Percentiles rank a stretch among this genome's conserved stretches.
Conservation (phyloP, 176 grass and related monocot genomes). For the Dactylis glomerata region DNA sequence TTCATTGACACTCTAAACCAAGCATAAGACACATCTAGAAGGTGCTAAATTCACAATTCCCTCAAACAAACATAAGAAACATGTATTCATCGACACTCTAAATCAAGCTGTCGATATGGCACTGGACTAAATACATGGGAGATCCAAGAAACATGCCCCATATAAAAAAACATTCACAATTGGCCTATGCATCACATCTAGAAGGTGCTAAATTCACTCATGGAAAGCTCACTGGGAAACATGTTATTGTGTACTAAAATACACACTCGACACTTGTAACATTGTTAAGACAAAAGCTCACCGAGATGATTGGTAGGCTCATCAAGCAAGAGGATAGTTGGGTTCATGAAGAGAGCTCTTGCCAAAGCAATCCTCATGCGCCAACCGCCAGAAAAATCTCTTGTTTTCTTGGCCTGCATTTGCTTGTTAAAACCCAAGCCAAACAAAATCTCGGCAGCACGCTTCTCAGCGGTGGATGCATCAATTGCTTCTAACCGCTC, state of each 20-base stretch:
- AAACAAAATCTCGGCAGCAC: slow-evolving; percentile 89
- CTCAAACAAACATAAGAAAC: not conserved
- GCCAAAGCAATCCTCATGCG: slow-evolving; percentile 96
- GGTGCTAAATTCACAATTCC: too few relatives aligned
- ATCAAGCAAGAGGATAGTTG: slow-evolving; percentile 88
- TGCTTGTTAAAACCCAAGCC: slow-evolving; percentile 89
- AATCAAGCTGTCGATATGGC: not conserved
- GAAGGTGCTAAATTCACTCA: not conserved
- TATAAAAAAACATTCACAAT: not conserved
- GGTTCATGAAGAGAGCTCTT: slow-evolving; percentile 92
- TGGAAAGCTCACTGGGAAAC: not conserved
- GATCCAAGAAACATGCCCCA: not conserved
- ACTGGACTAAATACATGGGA: not conserved
- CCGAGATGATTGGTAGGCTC: slow-evolving; percentile 97
- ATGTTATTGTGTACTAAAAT: not conserved
- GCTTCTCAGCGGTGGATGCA: slow-evolving; percentile 87
- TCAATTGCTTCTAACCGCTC: slow-evolving; percentile 84
- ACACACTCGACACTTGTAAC: too few relatives aligned
- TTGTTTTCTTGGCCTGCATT: slow-evolving; percentile 96
- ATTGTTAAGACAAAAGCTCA: slow-evolving; percentile 25
- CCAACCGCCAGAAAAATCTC: slow-evolving; percentile 92
- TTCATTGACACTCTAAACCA: too few relatives aligned
- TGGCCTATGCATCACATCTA: not conserved
- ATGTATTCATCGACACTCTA: not conserved
- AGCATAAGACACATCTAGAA: too few relatives aligned